Percentiles rank a stretch among this genome's conserved stretches.
These are phyloP conservation scores for Hypoxylon lenormandii DNA, from an alignment of 495 filamentous ascomycete genomes.

Conservation along the genomic window DNA sequence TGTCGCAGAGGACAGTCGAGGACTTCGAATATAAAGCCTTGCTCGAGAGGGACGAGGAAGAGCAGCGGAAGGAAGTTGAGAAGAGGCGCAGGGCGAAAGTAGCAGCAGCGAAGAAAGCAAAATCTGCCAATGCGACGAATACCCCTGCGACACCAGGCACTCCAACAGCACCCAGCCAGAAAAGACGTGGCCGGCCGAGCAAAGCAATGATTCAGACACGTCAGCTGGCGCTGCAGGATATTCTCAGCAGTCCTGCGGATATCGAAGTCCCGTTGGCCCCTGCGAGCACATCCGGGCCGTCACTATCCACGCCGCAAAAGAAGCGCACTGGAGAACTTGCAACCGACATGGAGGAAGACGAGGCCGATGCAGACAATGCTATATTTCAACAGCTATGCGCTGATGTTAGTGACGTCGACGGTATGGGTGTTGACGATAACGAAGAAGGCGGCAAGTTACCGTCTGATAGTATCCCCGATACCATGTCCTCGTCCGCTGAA, in stretches of 20 bases:
- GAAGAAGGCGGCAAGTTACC: conserved; percentile 11
- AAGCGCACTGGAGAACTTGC: conserved; percentile 12
- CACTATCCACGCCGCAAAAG: conserved; percentile 52
- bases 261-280: conserved; percentile 35
- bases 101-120: conserved; percentile 17
- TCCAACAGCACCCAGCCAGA: conserved; percentile 3
- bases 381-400: conserved; percentile 38
- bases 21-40: conserved; percentile 56
- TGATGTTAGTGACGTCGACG: conserved; percentile 18
- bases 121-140: not conserved
- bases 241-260: conserved; percentile 19
- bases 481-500: conserved; percentile 17
- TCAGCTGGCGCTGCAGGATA: conserved; percentile 32
- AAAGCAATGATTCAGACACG: conserved; percentile 47
- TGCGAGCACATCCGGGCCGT: conserved; percentile 40
- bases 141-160: conserved; percentile 15
- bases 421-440: conserved; percentile 17
- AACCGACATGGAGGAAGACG: conserved; percentile 39
- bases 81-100: conserved; percentile 28
- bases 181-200: conserved; percentile 45
- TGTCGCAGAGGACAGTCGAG: conserved; percentile 60
- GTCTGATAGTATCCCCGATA: conserved; percentile 21
- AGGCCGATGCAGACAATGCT: conserved; percentile 38
- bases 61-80: conserved; percentile 19
- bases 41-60: conserved; percentile 50